These are phyloP conservation scores for Saccharomyces hybrid DNA, from an alignment of 1,139 yeast species.

Conservation along the genomic window DNA sequence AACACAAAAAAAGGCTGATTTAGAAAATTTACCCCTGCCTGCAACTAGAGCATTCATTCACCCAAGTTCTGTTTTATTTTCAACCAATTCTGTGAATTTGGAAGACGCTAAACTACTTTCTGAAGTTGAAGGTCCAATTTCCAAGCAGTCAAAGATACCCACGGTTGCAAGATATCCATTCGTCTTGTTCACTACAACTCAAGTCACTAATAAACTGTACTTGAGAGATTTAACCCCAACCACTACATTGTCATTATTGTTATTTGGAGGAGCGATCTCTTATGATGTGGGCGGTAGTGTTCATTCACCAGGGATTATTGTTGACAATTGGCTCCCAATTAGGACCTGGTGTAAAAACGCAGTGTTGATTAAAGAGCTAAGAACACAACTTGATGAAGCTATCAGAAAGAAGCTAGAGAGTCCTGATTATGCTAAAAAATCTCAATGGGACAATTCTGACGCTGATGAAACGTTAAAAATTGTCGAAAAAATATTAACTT, in stretches of 20 bases:
- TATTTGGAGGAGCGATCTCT: slow-evolving; percentile 70
- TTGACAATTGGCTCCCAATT: slow-evolving; percentile 77
- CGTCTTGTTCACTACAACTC: slow-evolving; percentile 47
- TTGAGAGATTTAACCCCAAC: slow-evolving; percentile 75
- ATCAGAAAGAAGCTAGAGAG: slow-evolving; percentile 52
- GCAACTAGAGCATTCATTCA: slow-evolving; percentile 69
- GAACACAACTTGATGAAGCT: slow-evolving; percentile 57
- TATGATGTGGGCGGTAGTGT: slow-evolving; percentile 51
- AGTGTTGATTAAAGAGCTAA: slow-evolving; percentile 64
- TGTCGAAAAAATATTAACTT: slow-evolving; percentile 32
- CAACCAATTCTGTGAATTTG: slow-evolving; percentile 19
- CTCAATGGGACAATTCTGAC: slow-evolving; percentile 1
- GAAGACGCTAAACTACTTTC: slow-evolving; percentile 35
- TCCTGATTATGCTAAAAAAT: slow-evolving; percentile 25
- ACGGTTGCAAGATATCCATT: slow-evolving; percentile 42
- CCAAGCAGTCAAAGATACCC: slow-evolving; percentile 29
- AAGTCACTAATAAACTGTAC: slow-evolving; percentile 59
- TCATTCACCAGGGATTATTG: slow-evolving; percentile 54
- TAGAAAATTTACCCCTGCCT: slow-evolving; percentile 34
- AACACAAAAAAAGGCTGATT: slow-evolving; percentile 7
- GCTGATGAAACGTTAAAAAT: slow-evolving; percentile 32
- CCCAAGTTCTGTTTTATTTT: slow-evolving; percentile 69
- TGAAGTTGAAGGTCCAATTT: slow-evolving; percentile 31
- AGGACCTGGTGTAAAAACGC: slow-evolving; percentile 93
- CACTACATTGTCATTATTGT: slow-evolving; percentile 55